Base-by-base conservation (phyloP, 2,329 filamentous ascomycete species). In the Epichloe hybrida region DNA sequence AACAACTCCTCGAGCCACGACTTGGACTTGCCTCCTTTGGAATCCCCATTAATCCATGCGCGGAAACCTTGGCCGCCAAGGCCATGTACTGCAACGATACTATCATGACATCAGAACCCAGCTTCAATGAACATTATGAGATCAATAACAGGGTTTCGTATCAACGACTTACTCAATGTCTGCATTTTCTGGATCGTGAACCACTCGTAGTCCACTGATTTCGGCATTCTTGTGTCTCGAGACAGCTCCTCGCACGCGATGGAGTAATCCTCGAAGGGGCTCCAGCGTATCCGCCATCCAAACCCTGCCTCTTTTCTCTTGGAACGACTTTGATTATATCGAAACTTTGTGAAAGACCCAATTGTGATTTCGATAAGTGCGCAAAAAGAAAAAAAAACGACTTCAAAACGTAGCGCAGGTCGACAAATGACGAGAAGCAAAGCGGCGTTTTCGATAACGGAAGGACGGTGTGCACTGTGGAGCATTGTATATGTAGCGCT, bases 31-130 rank as follows among this genome's bases (percentile, higher is more conserved):
- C 53, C 52, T 23, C 48, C 53, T 21, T 43, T 46, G 23, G 53
- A 45, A 44, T 60, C 60, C n/a, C 41, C 40, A 8, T 55, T 59
- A n/a, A 50, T 54, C 59, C 59, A 62, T 50, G 59, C 55, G 31
- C 51, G 51, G 53, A 62, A 62, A 46, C 59, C 60, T 37, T 60
- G 55, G 23, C 54, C 56, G 7, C 58, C 58, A 17, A 62, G 57
- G 39, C 59, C 58, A 46, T 62, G 59, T 39, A 61, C 58, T 21
- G 59, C 60, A 31, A 62, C 60, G 42, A 62, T 60, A 53, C 60
- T 62, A 20, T 23, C n/a, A 23, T 12, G n/a, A 43, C 37, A 12
- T 51, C 17, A 51, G 44, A 5, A 15, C n/a, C 8, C 8, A 35
- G 23, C 36, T 12, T 35, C 12, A 17, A 15, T 8, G 37, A 17